Conservation (phyloP, 2,329 filamentous ascomycete species). For the Diaporthe velutina region DNA sequence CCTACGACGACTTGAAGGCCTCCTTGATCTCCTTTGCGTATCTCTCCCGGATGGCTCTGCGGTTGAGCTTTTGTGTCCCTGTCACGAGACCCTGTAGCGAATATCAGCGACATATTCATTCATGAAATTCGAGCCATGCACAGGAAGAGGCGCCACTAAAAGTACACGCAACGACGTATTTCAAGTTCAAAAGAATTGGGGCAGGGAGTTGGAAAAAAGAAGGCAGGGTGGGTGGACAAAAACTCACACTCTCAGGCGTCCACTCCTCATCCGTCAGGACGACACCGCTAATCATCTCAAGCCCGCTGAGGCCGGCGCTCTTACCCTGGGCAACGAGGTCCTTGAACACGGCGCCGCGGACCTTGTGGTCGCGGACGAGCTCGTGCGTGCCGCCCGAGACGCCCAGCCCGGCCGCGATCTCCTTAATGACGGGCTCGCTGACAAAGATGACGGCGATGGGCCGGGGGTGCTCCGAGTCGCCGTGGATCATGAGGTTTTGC, state of each 20-base stretch:
- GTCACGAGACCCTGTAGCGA: conserved; percentile 68
- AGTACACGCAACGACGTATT: not conserved
- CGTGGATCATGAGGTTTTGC: conserved; percentile 89
- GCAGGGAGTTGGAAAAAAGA: too few relatives aligned
- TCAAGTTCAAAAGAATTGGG: not conserved
- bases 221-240: not conserved
- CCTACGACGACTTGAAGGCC: conserved; percentile 47
- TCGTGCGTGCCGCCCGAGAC: conserved; percentile 57
- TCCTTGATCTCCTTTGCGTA: conserved; percentile 66
- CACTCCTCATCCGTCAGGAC: conserved; percentile 88
- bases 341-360: conserved; percentile 73
- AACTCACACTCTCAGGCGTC: conserved; percentile 85
- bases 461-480: conserved; percentile 79
- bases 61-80: conserved; percentile 73
- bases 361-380: conserved; percentile 75
- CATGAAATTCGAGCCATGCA: conserved; percentile 22
- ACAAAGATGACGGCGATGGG: conserved; percentile 85
- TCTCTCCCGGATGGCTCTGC: conserved; percentile 62
- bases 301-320: conserved; percentile 74
- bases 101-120: not conserved
- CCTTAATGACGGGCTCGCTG: conserved; percentile 73
- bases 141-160: not conserved
- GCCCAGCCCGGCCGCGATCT: conserved; percentile 70
- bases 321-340: conserved; percentile 76
- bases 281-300: conserved; percentile 83